Base-by-base conservation (phyloP, 2,329 filamentous ascomycete genomes). In the Penicillium sp. region DNA sequence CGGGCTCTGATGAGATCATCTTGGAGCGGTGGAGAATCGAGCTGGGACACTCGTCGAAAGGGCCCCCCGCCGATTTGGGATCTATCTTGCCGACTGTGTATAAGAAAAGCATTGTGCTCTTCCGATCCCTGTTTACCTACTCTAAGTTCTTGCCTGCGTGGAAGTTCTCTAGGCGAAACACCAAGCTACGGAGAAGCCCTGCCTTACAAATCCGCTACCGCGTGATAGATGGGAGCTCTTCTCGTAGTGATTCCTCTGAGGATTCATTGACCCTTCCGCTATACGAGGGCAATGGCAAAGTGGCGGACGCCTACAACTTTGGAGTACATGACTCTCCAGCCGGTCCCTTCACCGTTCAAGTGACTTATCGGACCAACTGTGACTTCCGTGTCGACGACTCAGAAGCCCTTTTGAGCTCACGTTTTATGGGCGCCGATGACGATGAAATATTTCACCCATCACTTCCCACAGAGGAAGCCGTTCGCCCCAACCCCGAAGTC, bases 31-130 rank as follows among this genome's bases (percentile, higher is more conserved):
- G 92, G 92, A 82, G 75, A 40, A 76, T 98, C 47, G 83, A 92
- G 59, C 72, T 96, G 39, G 85, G 85, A 57, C 77, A 78, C 50
- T 67, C 68, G 41, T 63, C 72, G 40, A 60, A 71, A 60, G 60
- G 73, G 77, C 58, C 85, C 39, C 54, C 70, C 4, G 54, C 69
- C 26, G 75, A 80, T 42, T 62, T 79, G 35, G 72, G 65, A 36
- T 71, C 76, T 31, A 70, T 77, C 20, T 70, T 96, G 35, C 88
- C 92, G 10, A 90, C 86, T 35, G 81, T 95, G 41, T 98, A 98
- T 74, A 98, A 98, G 69, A 92, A 94, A 67, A 87, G 85, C 54
- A 94, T 98, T 48, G 84, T 96, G 50, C 80, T 95, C 53, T 95
- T 96, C 66, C 79, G 92, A 43, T 88, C 88, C 1, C 74, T 98